Percentiles rank a stretch among this genome's conserved stretches.
Evolutionary conservation across 441 rosid species (phyloP).

Genomic region (Pelargonium hybrid): DNA sequence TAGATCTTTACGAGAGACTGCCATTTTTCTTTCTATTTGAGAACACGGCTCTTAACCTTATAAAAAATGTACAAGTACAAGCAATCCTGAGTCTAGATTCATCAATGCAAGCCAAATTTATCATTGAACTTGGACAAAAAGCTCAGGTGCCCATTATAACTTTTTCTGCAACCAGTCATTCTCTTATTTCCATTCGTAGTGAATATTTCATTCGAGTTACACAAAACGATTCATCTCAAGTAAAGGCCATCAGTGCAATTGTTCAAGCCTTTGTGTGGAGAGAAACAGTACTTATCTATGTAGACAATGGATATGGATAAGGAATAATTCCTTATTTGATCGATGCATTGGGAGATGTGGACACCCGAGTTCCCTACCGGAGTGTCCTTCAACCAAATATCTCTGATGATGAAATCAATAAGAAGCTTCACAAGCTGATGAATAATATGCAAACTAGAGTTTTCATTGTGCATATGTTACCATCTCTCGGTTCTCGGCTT

Average conservation of each 20-base stretch:
- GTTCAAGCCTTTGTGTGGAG: constrained; percentile 45
- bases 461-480: constrained; percentile 44
- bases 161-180: constrained; percentile 49
- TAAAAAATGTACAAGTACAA: constrained; percentile 43
- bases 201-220: constrained; percentile 44
- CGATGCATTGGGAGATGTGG: constrained; percentile 33
- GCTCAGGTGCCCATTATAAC: constrained; percentile 53
- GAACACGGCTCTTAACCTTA: constrained; percentile 43
- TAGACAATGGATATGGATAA: constrained; percentile 37
- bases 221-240: constrained; percentile 33
- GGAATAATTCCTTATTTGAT: constrained; percentile 36
- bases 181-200: constrained; percentile 27
- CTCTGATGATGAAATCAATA: constrained; percentile 26
- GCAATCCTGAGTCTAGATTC: constrained; percentile 45
- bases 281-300: constrained; percentile 41
- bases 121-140: constrained; percentile 34
- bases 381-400: constrained; percentile 32
- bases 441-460: constrained; percentile 49
- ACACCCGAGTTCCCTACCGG: constrained; percentile 30
- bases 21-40: too few relatives aligned
- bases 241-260: constrained; percentile 32
- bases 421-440: constrained; percentile 44
- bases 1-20: too few relatives aligned
- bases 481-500: constrained; percentile 30
- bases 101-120: constrained; percentile 42